Conservation (phyloP, 2,329 filamentous ascomycete species). For the Nothophoma quercina region DNA sequence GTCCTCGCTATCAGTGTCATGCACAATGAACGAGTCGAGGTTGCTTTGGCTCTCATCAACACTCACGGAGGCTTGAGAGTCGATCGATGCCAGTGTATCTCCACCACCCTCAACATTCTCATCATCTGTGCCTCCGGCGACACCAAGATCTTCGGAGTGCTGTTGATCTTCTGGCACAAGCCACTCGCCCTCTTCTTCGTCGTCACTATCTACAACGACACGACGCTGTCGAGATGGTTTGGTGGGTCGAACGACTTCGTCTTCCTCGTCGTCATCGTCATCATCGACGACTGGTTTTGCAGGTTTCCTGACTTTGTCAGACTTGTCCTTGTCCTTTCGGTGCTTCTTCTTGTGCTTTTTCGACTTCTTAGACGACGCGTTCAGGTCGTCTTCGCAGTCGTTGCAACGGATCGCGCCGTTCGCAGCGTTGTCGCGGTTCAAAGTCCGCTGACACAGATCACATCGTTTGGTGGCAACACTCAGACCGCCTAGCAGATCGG, state of each 20-base stretch:
- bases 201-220: slow-evolving; percentile 70
- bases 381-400: slow-evolving; percentile 78
- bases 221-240: slow-evolving; percentile 43
- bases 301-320: slow-evolving; percentile 52
- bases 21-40: slow-evolving; percentile 46
- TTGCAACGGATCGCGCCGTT: slow-evolving; percentile 68
- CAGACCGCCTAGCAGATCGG: slow-evolving; percentile 85
- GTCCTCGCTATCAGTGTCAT: slow-evolving; percentile 50
- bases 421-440: slow-evolving; percentile 65
- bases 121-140: slow-evolving; percentile 83
- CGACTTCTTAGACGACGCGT: slow-evolving; percentile 57
- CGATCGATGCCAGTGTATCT: slow-evolving; percentile 76
- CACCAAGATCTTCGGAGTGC: slow-evolving; percentile 68
- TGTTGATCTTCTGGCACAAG: slow-evolving; percentile 75
- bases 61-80: slow-evolving; percentile 71
- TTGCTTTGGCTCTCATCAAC: slow-evolving; percentile 56
- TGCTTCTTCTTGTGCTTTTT: slow-evolving; percentile 53
- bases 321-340: slow-evolving; percentile 51
- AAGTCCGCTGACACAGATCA: slow-evolving; percentile 78
- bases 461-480: slow-evolving; percentile 80
- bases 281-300: slow-evolving; percentile 43
- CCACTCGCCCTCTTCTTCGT: slow-evolving; percentile 78
- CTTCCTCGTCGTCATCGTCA: slow-evolving; percentile 43
- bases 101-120: slow-evolving; percentile 88
- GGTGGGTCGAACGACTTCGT: slow-evolving; percentile 9